Percentiles rank a stretch among this genome's conserved stretches.
Conservation (phyloP, 192 early-diverging fungal species). For the Backusella sp. region DNA sequence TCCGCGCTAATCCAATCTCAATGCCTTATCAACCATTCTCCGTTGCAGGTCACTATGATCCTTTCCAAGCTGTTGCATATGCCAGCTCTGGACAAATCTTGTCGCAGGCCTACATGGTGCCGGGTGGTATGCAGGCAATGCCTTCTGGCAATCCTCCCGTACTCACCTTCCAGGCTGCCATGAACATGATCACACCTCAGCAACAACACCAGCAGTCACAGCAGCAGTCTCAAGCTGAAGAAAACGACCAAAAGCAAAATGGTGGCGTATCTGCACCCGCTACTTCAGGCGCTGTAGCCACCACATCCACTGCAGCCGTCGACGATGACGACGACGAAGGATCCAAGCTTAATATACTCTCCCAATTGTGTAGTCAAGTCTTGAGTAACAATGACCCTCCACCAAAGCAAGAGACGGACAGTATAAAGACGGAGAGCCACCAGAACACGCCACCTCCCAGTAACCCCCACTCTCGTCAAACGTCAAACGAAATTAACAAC, state of each 20-base stretch:
- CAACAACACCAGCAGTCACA: conserved; percentile 23
- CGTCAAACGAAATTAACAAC: conserved; percentile 13
- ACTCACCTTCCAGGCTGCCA: conserved; percentile 19
- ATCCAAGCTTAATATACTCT: conserved; percentile 31
- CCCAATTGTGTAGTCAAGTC: conserved; percentile 31
- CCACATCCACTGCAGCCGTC: background rate
- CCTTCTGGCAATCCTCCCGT: conserved; percentile 6
- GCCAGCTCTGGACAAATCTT: background rate
- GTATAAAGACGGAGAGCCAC: background rate
- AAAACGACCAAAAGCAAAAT: background rate
- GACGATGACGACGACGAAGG: conserved; percentile 30
- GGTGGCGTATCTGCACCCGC: background rate
- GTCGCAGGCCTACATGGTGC: conserved; percentile 20
- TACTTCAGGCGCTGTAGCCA: background rate
- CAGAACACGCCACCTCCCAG: conserved; percentile 32
- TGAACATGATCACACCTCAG: conserved; percentile 26
- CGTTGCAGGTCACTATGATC: conserved; percentile 16
- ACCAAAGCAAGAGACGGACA: conserved; percentile 17
- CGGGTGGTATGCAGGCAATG: conserved; percentile 20
- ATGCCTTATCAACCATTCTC: conserved; percentile 11
- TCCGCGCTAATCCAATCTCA: conserved; percentile 7
- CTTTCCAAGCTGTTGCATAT: conserved; percentile 17
- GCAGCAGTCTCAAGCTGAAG: conserved; percentile 23
- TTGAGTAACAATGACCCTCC: conserved; percentile 23
- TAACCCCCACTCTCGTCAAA: conserved; percentile 27